Percentiles rank a stretch among this genome's conserved stretches.
phyloP scores from a whole-genome alignment of 441 rosid genomes.

The Erysimum cheiri region DNA sequence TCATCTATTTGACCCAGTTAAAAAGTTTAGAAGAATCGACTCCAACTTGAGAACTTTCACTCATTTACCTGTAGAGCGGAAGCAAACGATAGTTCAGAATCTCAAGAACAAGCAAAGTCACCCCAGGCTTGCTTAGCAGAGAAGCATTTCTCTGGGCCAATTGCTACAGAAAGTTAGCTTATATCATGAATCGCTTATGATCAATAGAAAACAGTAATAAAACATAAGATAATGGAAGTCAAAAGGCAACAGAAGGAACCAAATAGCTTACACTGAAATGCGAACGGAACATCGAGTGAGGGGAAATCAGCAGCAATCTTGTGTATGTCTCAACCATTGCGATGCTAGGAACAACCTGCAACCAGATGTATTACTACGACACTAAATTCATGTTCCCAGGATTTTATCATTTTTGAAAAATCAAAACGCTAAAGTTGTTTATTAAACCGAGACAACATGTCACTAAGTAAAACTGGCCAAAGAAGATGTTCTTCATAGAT shows the following conservation, averaged over 20 bases:
- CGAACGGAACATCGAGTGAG: constrained; percentile 91
- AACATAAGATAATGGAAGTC: constrained; percentile 24
- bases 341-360: constrained; percentile 95
- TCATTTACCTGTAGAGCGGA: constrained; percentile 95
- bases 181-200: constrained; percentile 34
- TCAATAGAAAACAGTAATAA: constrained; percentile 13
- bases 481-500: constrained; percentile 22
- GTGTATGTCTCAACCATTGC: constrained; percentile 99
- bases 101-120: constrained; percentile 91
- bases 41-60: constrained; percentile 20
- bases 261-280: constrained; percentile 80
- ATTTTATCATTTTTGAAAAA: constrained; percentile 24
- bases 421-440: constrained; percentile 8
- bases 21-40: constrained; percentile 19
- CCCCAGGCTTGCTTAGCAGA: constrained; percentile 88
- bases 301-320: constrained; percentile 86
- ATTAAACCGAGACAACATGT: constrained; percentile 30
- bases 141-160: constrained; percentile 90
- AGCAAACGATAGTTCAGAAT: constrained; percentile 92
- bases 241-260: constrained; percentile 29
- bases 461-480: constrained; percentile 25
- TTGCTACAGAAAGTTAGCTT: constrained; percentile 62
- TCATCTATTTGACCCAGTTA: constrained; percentile 11
- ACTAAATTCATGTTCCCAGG: constrained; percentile 20
- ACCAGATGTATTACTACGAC: constrained; percentile 34